Evolutionary conservation across 2,329 filamentous ascomycete genomes (phyloP), one percentile per base, ranked within the genome.

Genomic region (Aspergillus tanneri): DNA sequence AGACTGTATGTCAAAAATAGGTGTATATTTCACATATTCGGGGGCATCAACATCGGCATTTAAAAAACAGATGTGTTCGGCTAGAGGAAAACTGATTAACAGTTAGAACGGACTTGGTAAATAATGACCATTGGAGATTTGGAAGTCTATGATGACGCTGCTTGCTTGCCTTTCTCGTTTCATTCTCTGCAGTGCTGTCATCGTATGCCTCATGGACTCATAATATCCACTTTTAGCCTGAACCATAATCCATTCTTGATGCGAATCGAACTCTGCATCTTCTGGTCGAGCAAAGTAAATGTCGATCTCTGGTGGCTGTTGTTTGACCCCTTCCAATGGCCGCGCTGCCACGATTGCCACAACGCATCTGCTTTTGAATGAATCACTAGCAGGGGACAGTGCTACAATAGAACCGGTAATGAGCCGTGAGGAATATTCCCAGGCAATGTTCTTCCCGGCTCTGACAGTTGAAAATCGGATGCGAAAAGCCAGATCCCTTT

Each of bases 141-240:
- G n/a, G n/a, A n/a, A n/a, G n/a, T n/a, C n/a, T n/a, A n/a, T n/a
- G n/a, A n/a, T n/a, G n/a, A n/a, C n/a, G n/a, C n/a, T n/a, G n/a
- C n/a, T 12, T 23, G 49, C 64, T 55, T 54, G 74, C 68, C 70
- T 69, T 68, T 87, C 84, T 52, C 66, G 65, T 47, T 69, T 77
- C 69, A 80, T 65, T 69, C 83, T 75, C 71, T 96, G 89, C 2
- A 96, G 69, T 0, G 87, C 85, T 11, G 81, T 72, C 63, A 96
- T 76, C 0, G 84, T 85, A 63, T 95, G 83, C 0, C 88, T 79
- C 28, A 82, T 77, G 0, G 87, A 82, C 65, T 96, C 91, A 54
- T 83, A 96, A 63, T 90, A 95, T 1, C 87, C 85, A 0, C 69
- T 68, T 3, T 84, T 79, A 1, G 86, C 79, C 62, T 96, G 89